Evolutionary conservation across 805 yeast species (phyloP), one percentile per base, ranked within the genome.

Genomic region (Wickerhamomyces rabaulensis): DNA sequence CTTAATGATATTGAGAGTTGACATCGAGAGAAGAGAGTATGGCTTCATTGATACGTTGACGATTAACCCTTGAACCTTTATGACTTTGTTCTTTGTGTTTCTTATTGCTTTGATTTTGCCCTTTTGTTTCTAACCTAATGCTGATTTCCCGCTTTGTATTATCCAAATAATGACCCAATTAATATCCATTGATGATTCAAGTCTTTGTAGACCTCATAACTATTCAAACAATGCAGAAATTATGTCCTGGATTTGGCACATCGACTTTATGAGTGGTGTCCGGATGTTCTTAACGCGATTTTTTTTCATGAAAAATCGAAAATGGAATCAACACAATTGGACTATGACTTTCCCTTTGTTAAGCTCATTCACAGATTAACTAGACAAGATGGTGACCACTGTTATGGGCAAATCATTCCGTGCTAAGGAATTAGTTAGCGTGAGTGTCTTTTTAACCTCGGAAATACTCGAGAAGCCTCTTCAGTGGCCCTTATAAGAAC

Each of bases 1-100:
- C 42, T 68, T 90, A 42, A 71, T 90, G 53, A 87, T 90, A 22
- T 71, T 89, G 43, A 75, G 96, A 47, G 63, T 88, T 44, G 95
- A 85, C 52, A 62, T 72, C 12, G 74, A 53, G 26, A 52, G 55
- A 21, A 54, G 45, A 21, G 58, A 54, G 17, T 9, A 44, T 7
- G 47, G 47, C 27, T 33, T 33, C 16, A 27, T 44, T 4, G 50
- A 47, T 19, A 44, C 39, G 23, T 38, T 46, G 36, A 21, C 45
- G 6, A 42, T 16, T 7, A 33, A 16, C 31, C 5, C n/a, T 27
- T 27, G n/a, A 27, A 13, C 15, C 31, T 13, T 27, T 7, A 33
- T 16, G 20, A 33, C 2, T 7, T n/a, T 6, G 4, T 5, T 33
- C 4, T 16, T 33, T 16, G 36, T n/a, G 17, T 17, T 16, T 33